Evolutionary conservation across 2,329 filamentous ascomycete species (phyloP).

Genomic region (Colletotrichum melonis): DNA sequence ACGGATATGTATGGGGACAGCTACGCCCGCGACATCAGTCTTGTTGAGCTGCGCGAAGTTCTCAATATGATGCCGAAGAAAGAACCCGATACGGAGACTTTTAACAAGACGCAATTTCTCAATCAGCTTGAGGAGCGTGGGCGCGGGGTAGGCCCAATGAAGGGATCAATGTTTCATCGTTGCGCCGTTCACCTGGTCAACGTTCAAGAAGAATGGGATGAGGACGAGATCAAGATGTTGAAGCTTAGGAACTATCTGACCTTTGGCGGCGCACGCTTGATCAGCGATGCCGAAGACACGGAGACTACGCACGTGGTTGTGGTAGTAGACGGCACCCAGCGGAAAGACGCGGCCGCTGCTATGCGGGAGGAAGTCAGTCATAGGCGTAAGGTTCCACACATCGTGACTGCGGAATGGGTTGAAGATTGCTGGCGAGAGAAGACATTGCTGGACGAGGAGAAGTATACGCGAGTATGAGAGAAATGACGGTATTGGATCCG

Average conservation of each 20-base stretch:
- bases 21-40: constrained; percentile 76
- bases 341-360: constrained; percentile 48
- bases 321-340: constrained; percentile 51
- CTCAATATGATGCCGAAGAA: constrained; percentile 63
- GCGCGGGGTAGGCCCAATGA: constrained; percentile 61
- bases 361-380: constrained; percentile 49
- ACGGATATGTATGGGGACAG: constrained; percentile 86
- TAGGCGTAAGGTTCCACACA: constrained; percentile 68
- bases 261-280: constrained; percentile 76
- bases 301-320: constrained; percentile 79
- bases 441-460: constrained; percentile 84
- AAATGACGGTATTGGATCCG: not conserved
- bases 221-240: constrained; percentile 42
- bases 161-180: constrained; percentile 63
- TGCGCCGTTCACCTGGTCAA: constrained; percentile 55
- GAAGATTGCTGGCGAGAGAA: constrained; percentile 82
- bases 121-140: constrained; percentile 67
- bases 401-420: constrained; percentile 80
- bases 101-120: constrained; percentile 60
- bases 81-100: constrained; percentile 49
- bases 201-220: constrained; percentile 32
- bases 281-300: constrained; percentile 60
- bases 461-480: constrained; percentile 51
- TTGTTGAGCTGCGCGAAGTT: constrained; percentile 70
- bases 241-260: constrained; percentile 66